A percentile compares a stretch with the other conserved stretches of the same genome.
These are phyloP conservation scores for Pythium plurisporium DNA, from an alignment of 352 stramenopile genomes.

Conservation along the genomic window DNA sequence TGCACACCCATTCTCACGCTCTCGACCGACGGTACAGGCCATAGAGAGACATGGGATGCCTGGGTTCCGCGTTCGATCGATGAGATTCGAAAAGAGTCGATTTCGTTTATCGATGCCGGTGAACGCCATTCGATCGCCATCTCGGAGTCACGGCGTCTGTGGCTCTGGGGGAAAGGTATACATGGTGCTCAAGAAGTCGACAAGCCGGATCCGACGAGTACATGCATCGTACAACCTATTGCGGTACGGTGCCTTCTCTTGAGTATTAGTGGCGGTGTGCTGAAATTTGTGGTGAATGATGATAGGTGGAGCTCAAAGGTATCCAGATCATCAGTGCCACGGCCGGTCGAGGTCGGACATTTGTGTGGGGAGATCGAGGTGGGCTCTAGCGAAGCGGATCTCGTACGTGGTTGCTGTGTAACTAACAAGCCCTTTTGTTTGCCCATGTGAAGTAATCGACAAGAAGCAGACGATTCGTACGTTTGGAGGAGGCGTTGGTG, in stretches of 20 bases:
- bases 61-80: slow-evolving; percentile 57
- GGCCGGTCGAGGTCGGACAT: slow-evolving; percentile 61
- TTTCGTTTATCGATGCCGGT: slow-evolving; percentile 59
- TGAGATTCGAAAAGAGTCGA: slow-evolving; percentile 54
- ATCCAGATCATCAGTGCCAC: slow-evolving; percentile 50
- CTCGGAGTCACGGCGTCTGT: slow-evolving; percentile 53
- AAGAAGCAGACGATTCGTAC: slow-evolving; percentile 20
- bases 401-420: background rate
- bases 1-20: background rate
- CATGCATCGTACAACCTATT: slow-evolving; percentile 51
- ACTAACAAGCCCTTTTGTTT: too few relatives aligned
- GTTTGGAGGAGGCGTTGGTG: slow-evolving; percentile 46
- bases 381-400: too few relatives aligned
- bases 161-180: slow-evolving; percentile 70
- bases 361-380: slow-evolving; percentile 79
- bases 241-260: slow-evolving; percentile 21
- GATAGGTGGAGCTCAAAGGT: slow-evolving; percentile 41
- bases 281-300: too few relatives aligned
- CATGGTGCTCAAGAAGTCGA: slow-evolving; percentile 45
- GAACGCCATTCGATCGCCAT: slow-evolving; percentile 69
- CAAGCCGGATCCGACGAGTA: slow-evolving; percentile 37
- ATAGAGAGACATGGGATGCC: slow-evolving; percentile 68
- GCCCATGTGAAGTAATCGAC: slow-evolving; percentile 17
- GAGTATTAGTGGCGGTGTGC: background rate
- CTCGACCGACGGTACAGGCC: slow-evolving; percentile 43